Evolutionary conservation across 2,329 filamentous ascomycete genomes (phyloP).

Genomic region (Metarhizium brunneum): DNA sequence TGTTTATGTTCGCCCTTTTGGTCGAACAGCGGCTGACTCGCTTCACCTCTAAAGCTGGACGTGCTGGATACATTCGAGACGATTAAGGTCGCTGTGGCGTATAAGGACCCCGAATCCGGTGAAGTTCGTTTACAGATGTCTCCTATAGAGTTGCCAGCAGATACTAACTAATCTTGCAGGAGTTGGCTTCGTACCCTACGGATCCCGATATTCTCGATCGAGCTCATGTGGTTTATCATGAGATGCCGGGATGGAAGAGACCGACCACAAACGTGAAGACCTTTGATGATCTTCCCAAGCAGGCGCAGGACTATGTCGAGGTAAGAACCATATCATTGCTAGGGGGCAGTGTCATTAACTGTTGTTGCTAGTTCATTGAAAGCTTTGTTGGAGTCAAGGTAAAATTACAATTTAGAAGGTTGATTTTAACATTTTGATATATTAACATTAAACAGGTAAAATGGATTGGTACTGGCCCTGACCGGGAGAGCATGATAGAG

Average conservation of each 20-base stretch:
- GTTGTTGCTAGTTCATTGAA: slow-evolving; percentile 43
- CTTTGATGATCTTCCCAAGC: slow-evolving; percentile 29
- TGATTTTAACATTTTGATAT: too few species aligned
- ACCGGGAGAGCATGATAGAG: too few species aligned
- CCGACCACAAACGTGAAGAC: slow-evolving; percentile 7
- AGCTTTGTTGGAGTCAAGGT: slow-evolving; percentile 49
- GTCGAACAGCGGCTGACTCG: too few species aligned
- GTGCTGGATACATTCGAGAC: slow-evolving; percentile 65
- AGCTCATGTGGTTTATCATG: slow-evolving; percentile 5
- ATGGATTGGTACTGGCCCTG: too few species aligned
- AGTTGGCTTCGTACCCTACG: too few species aligned
- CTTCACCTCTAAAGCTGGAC: slow-evolving; percentile 8
- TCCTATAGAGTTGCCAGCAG: slow-evolving; percentile 4
- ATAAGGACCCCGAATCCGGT: slow-evolving; percentile 35
- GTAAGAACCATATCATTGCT: too few species aligned
- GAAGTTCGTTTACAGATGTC: slow-evolving; percentile 11
- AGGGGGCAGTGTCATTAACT: too few species aligned
- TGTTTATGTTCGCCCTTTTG: too few species aligned
- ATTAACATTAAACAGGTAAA: too few species aligned
- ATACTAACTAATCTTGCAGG: too few species aligned
- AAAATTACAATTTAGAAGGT: too few species aligned
- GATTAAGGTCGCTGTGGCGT: slow-evolving; percentile 66
- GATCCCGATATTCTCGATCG: too few species aligned
- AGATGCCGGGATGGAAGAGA: slow-evolving; percentile 8
- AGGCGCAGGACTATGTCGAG: slow-evolving; percentile 4